Percentiles rank a stretch among this genome's conserved stretches.
These are phyloP conservation scores for Termitomyces eurrhizus DNA, from an alignment of 768 basidiomycete genomes.

Conservation along the genomic window DNA sequence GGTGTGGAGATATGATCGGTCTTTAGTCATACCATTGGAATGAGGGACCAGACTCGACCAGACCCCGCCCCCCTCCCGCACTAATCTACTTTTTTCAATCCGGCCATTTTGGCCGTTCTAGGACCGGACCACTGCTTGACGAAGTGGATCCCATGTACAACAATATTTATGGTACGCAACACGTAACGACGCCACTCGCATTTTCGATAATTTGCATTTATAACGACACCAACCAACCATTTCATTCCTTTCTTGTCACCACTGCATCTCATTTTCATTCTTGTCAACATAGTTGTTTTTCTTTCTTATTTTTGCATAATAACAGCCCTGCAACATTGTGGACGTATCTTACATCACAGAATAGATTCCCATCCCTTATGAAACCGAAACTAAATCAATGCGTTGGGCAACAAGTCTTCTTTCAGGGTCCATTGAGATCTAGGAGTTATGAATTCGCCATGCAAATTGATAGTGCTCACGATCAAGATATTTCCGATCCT, in stretches of 20 bases:
- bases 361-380: conserved; percentile 12
- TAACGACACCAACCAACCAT: conserved; percentile 2
- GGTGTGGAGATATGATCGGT: conserved; percentile 18
- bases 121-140: conserved; percentile 1
- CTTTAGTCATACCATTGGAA: not conserved
- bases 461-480: not conserved
- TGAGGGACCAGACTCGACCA: not conserved
- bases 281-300: conserved; percentile 14
- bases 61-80: not conserved
- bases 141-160: conserved; percentile 7
- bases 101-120: not conserved
- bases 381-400: not conserved
- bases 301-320: conserved; percentile 26
- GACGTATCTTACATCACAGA: conserved; percentile 21
- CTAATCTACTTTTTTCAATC: not conserved
- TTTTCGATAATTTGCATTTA: conserved; percentile 15
- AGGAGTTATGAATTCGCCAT: not conserved
- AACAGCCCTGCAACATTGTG: conserved; percentile 16
- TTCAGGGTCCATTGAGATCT: not conserved
- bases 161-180: conserved; percentile 1
- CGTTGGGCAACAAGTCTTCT: not conserved
- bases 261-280: conserved; percentile 15
- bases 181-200: not conserved
- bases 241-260: conserved; percentile 13
- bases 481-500: not conserved